phyloP scores from a whole-genome alignment of 768 basidiomycete species.

The Tephrocybe sp. region DNA sequence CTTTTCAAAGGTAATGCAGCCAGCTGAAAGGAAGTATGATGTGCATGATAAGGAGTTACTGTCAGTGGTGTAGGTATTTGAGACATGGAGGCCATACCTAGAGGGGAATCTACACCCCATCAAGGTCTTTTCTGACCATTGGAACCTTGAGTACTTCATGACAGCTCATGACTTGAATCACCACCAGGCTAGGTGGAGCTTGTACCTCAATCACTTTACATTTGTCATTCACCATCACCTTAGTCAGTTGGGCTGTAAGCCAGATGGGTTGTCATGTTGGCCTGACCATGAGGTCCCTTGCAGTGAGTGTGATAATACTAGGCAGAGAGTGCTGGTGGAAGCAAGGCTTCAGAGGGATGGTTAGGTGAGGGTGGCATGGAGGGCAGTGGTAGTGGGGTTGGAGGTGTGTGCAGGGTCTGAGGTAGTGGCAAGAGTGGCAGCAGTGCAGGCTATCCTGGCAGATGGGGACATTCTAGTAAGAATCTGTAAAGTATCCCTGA shows the following conservation, averaged over 20 bases:
- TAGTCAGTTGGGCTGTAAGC: neutral
- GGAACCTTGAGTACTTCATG: neutral
- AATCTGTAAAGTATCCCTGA: neutral
- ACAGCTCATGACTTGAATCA: conserved; percentile 15
- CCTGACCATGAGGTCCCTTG: neutral
- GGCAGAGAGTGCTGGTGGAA: neutral
- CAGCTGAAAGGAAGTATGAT: conserved; percentile 39
- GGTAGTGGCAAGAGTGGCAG: too few species aligned
- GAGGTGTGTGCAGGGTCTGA: too few species aligned
- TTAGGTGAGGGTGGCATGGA: neutral
- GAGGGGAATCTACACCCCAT: conserved; percentile 2
- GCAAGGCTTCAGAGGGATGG: neutral
- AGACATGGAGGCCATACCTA: conserved; percentile 19
- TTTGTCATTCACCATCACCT: conserved; percentile 23
- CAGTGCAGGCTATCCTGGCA: too few species aligned
- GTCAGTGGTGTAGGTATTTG: conserved; percentile 35
- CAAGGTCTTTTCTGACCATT: too few species aligned
- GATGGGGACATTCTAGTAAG: too few species aligned
- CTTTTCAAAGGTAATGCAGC: conserved; percentile 14
- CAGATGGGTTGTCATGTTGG: neutral
- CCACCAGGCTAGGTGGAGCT: conserved; percentile 37
- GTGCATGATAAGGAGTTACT: conserved; percentile 44
- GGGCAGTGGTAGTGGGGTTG: neutral
- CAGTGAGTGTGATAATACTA: neutral
- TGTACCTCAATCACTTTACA: conserved; percentile 28